Evolutionary conservation across 352 stramenopile genomes (phyloP), one percentile per base, ranked within the genome.

Genomic region (Pythium dissotocum): DNA sequence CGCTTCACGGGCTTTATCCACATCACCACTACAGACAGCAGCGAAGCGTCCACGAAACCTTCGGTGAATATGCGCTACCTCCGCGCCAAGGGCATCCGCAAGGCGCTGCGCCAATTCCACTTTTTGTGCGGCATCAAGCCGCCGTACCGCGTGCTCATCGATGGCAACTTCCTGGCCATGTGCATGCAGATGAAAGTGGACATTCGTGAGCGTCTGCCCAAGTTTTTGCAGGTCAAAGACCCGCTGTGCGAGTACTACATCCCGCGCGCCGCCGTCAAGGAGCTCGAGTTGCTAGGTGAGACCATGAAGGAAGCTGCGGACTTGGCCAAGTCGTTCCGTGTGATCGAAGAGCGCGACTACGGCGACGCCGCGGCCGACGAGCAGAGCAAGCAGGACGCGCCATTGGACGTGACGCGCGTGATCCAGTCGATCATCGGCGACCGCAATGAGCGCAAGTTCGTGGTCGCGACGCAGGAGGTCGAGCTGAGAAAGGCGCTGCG

Each of bases 91-190:
- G 80, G 82, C 73, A 95, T 93, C 63, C 86, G 88, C 76, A 95
- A 95, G 76, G 84, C 85, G 70, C 76, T 95, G 61, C 84, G 85
- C 61, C 86, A 94, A 71, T 95, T 94, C 78, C 86, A 94, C 75
- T 94, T 95, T 66, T 72, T 94, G 61, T 95, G 86, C 67, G 88
- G 88, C 44, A 89, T 95, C 75, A 95, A 94, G 65, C 67, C 86
- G 49, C 88, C 88, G 8, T 95, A 94, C 73, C 89, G 90, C 59
- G 81, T 76, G 57, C 78, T 95, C 33, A 73, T 95, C 55, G 88
- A 95, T 67, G 85, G 85, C 61, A 95, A 95, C 80, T 95, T 95
- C 65, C 79, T 95, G 42, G 88, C 83, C 58, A 93, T 95, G 85
- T 94, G 86, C 70, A 63, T 89, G 53, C 84, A 95, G 74, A 94